Evolutionary conservation across 306 rosid genomes (phyloP).

Genomic region (Geum urbanum): DNA sequence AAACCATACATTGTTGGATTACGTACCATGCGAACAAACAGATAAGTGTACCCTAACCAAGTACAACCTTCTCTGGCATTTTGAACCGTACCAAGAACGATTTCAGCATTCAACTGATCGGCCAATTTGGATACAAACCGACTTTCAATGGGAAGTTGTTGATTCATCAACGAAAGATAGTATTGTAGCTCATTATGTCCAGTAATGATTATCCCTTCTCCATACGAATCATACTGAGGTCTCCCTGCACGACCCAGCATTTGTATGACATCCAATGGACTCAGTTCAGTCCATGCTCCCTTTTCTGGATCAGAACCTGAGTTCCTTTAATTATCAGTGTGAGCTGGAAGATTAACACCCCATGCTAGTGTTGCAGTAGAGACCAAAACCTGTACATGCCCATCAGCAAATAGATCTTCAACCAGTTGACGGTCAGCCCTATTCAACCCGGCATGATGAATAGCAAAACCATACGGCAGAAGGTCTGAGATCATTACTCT

Average conservation of each 20-base stretch:
- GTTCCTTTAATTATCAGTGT: conserved; percentile 83
- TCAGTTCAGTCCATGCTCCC: conserved; percentile 96
- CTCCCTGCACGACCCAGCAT: conserved; percentile 99
- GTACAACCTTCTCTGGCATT: conserved; percentile 75
- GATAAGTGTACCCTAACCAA: conserved; percentile 88
- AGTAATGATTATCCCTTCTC: conserved; percentile 89
- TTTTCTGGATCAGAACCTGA: conserved; percentile 89
- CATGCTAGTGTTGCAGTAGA: conserved; percentile 98
- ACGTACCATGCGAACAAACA: conserved; percentile 76
- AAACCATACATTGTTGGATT: conserved; percentile 80
- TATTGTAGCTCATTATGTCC: conserved; percentile 89
- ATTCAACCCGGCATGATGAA: conserved; percentile 94
- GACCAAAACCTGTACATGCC: conserved; percentile 92
- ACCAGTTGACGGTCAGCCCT: conserved; percentile 93
- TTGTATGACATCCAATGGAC: conserved; percentile 95
- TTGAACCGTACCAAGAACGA: conserved; percentile 90
- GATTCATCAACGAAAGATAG: conserved; percentile 93
- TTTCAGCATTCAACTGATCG: conserved; percentile 89
- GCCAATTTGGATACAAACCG: conserved; percentile 94
- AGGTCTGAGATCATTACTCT: conserved; percentile 95
- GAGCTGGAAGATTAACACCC: conserved; percentile 98
- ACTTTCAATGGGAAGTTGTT: conserved; percentile 94
- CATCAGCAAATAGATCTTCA: conserved; percentile 92
- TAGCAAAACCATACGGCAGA: conserved; percentile 91
- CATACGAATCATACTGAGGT: conserved; percentile 84